These are phyloP conservation scores for Jamesozyma lodderae DNA, from an alignment of 805 yeast species.

Conservation along the genomic window DNA sequence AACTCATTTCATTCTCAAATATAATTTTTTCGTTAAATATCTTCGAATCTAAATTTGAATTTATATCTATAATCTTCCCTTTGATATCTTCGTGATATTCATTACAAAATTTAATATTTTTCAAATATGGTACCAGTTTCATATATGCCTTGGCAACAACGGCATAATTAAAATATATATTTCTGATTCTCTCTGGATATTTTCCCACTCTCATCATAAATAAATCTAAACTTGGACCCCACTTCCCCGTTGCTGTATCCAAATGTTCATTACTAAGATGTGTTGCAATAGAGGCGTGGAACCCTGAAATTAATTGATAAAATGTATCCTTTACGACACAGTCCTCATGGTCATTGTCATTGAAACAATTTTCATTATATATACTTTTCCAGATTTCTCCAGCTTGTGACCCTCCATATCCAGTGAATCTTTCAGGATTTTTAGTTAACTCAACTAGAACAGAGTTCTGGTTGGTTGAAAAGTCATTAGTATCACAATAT, in stretches of 20 bases:
- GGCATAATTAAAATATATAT: conserved; percentile 85
- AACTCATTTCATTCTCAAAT: conserved; percentile 36
- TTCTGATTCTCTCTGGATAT: conserved; percentile 76
- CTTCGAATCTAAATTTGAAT: conserved; percentile 24
- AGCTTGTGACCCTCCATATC: conserved; percentile 87
- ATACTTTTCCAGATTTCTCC: conserved; percentile 86
- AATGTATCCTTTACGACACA: conserved; percentile 82
- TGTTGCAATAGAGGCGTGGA: conserved; percentile 90
- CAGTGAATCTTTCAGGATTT: conserved; percentile 92
- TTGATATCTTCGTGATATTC: conserved; percentile 39
- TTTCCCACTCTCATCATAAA: conserved; percentile 88
- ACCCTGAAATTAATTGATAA: conserved; percentile 75
- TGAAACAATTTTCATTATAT: conserved; percentile 80
- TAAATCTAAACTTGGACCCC: conserved; percentile 71
- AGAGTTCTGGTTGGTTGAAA: conserved; percentile 49
- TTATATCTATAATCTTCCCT: conserved; percentile 32
- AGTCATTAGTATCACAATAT: conserved; percentile 57
- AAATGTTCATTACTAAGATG: conserved; percentile 78
- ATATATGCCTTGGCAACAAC: conserved; percentile 70
- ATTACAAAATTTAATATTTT: conserved; percentile 40
- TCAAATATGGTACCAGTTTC: conserved; percentile 47
- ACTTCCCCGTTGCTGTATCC: conserved; percentile 57
- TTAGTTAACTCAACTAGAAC: conserved; percentile 77
- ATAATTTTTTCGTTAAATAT: conserved; percentile 43
- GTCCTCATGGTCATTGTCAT: conserved; percentile 35